phyloP scores from a whole-genome alignment of 1,284 basidiomycete species.

The Leccinum idahoense region DNA sequence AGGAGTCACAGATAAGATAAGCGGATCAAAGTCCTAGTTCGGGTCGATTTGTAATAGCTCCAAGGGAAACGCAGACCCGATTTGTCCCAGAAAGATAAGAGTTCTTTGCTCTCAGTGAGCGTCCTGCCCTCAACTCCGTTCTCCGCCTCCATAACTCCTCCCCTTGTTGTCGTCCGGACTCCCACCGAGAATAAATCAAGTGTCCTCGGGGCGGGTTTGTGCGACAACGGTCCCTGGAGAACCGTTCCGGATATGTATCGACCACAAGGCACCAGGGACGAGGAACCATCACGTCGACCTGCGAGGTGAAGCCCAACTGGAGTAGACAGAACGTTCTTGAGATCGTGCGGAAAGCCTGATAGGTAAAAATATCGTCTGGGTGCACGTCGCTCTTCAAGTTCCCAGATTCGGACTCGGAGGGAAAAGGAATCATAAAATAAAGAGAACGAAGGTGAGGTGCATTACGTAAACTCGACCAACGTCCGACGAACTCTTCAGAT shows the following conservation, averaged over 20 bases:
- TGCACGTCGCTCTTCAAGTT: neutral
- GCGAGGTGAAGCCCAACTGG: neutral
- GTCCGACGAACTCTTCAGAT: too few relatives aligned
- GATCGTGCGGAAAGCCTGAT: neutral
- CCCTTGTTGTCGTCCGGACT: neutral
- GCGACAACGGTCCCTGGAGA: neutral
- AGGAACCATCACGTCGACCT: neutral
- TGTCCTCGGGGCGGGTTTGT: neutral
- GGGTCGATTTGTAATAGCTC: neutral
- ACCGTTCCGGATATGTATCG: neutral
- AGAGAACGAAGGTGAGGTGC: neutral
- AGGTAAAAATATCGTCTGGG: neutral
- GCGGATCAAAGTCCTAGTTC: neutral
- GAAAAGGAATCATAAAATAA: neutral
- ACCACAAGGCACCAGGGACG: neutral
- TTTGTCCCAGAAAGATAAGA: too few relatives aligned
- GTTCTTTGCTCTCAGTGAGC: too few relatives aligned
- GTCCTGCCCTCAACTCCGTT: neutral
- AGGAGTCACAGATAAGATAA: neutral
- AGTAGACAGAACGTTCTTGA: neutral
- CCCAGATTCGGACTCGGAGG: neutral
- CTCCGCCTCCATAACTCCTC: neutral
- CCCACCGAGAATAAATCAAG: neutral
- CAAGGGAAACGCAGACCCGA: neutral
- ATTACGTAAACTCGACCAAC: neutral